Conservation (phyloP, 306 rosid species). For the Acmispon strigosus region DNA sequence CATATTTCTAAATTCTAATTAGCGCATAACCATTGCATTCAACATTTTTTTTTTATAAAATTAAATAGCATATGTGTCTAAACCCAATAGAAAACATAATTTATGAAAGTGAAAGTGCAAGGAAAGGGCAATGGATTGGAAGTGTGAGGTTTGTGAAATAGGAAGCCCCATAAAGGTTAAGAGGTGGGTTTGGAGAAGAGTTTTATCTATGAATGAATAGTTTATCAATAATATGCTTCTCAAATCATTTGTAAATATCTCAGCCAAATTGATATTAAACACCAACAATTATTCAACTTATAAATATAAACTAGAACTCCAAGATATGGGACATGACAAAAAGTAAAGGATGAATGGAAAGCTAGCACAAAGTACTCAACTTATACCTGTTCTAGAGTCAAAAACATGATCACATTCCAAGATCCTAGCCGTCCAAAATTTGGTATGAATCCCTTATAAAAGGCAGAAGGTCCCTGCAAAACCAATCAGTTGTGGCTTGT, state of each 20-base stretch:
- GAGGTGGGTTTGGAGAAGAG: too few relatives aligned
- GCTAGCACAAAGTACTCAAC: not conserved
- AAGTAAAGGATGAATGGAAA: not conserved
- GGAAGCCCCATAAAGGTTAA: too few relatives aligned
- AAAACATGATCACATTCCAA: slow-evolving; percentile 98
- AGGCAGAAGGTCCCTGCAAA: slow-evolving; percentile 89
- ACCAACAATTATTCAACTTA: too few relatives aligned
- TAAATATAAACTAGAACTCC: not conserved
- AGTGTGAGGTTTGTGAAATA: too few relatives aligned
- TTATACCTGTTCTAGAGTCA: slow-evolving; percentile 90
- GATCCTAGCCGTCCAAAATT: slow-evolving; percentile 95
- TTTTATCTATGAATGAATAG: too few relatives aligned
- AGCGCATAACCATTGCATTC: too few relatives aligned
- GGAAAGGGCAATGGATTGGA: too few relatives aligned
- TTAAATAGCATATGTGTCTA: too few relatives aligned
- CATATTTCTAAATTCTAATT: too few relatives aligned
- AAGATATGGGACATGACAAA: not conserved
- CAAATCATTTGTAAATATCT: not conserved
- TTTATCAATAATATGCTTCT: not conserved
- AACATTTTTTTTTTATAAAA: too few relatives aligned
- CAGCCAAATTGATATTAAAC: not conserved
- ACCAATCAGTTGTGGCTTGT: not conserved
- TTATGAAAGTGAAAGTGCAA: too few relatives aligned
- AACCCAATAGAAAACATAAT: too few relatives aligned
- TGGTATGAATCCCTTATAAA: slow-evolving; percentile 91